Percentiles rank a stretch among this genome's conserved stretches.
phyloP scores from a whole-genome alignment of 352 stramenopile genomes.

The Globisporangium iwayamae region DNA sequence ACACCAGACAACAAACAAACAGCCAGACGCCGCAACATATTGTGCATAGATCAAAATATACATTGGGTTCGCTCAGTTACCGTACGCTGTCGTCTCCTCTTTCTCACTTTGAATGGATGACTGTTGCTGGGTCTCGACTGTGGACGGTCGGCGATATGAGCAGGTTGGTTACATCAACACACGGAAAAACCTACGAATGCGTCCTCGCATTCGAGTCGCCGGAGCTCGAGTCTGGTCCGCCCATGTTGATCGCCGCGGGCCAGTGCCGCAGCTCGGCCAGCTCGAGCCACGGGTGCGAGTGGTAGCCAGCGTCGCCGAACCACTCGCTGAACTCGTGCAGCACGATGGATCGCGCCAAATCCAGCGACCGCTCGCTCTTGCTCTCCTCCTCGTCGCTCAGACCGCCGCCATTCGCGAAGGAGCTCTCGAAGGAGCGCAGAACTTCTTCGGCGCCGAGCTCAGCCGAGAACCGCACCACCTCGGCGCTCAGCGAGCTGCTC shows the following conservation, averaged over 20 bases:
- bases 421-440: conserved; percentile 46
- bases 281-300: conserved; percentile 74
- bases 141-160: background rate
- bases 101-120: background rate
- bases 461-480: conserved; percentile 68
- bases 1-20: background rate
- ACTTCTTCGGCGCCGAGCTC: conserved; percentile 69
- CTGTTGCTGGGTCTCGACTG: conserved; percentile 6
- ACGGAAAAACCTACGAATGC: background rate
- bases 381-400: conserved; percentile 18
- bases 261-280: conserved; percentile 76
- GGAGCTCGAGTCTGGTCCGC: conserved; percentile 16
- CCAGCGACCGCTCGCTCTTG: conserved; percentile 24
- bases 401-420: conserved; percentile 18
- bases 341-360: conserved; percentile 42
- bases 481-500: conserved; percentile 68
- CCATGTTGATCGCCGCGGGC: conserved; percentile 71
- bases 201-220: background rate
- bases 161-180: background rate
- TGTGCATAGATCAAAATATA: conserved; percentile 14
- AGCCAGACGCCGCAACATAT: background rate
- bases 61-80: conserved; percentile 1
- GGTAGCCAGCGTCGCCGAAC: conserved; percentile 67
- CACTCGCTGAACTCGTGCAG: conserved; percentile 71
- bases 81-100: background rate